Percentiles rank a stretch among this genome's conserved stretches.
These are phyloP conservation scores for Dothideomycetes sp. DNA, from an alignment of 2,329 filamentous ascomycete species.

Conservation along the genomic window DNA sequence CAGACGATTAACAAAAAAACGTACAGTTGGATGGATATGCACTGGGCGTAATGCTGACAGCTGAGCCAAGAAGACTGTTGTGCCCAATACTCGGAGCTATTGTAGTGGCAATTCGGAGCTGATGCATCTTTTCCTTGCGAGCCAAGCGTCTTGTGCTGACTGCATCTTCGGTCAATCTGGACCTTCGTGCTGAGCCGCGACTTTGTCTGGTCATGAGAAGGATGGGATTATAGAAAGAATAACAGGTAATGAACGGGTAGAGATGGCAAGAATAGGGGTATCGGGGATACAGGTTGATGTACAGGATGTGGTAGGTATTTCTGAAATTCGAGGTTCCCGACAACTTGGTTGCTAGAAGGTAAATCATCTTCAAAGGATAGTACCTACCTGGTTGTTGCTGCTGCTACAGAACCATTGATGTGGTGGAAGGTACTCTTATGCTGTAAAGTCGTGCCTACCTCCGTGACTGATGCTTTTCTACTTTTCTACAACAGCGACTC, in stretches of 20 bases:
- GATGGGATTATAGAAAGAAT: too few species aligned
- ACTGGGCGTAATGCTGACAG: background rate
- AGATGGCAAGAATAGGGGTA: background rate
- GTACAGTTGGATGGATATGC: conserved; percentile 2
- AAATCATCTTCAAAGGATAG: too few species aligned
- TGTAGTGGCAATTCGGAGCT: background rate
- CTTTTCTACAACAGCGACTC: too few species aligned
- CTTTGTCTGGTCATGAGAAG: background rate
- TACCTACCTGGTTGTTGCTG: too few species aligned
- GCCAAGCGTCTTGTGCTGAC: background rate
- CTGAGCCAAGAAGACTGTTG: background rate
- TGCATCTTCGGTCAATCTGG: too few species aligned
- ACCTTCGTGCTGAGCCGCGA: background rate
- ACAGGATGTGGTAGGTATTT: background rate
- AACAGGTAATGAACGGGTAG: too few species aligned
- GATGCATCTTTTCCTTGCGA: conserved; percentile 2
- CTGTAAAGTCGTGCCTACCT: too few species aligned
- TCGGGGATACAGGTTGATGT: background rate
- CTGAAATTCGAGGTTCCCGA: background rate
- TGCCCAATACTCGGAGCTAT: background rate
- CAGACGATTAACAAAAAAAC: background rate
- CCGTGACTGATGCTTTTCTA: too few species aligned
- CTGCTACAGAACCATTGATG: too few species aligned
- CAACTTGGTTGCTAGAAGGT: background rate
- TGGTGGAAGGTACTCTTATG: too few species aligned